Percentiles rank a stretch among this genome's conserved stretches.
Evolutionary conservation across 129 eudicot genomes (phyloP).

Genomic region (Calendula officinalis): DNA sequence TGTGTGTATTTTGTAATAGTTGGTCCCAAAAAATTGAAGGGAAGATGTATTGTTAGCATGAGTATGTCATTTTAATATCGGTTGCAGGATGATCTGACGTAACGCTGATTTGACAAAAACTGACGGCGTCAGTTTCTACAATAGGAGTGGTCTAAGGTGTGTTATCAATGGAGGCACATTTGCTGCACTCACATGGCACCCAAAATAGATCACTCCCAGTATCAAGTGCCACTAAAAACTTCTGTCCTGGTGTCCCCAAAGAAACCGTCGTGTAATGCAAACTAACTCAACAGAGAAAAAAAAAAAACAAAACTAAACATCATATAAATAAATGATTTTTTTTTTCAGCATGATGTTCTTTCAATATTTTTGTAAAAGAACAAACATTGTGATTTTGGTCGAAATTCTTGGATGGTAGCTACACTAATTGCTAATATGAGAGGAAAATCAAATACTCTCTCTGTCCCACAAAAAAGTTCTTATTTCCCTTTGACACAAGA

Average conservation of each 20-base stretch:
- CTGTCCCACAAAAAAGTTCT: too few relatives aligned
- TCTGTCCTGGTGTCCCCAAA: slow-evolving; percentile 73
- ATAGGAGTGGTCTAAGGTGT: too few relatives aligned
- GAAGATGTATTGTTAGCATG: too few relatives aligned
- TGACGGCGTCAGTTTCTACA: too few relatives aligned
- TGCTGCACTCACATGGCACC: slow-evolving; percentile 80
- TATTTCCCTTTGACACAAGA: too few relatives aligned
- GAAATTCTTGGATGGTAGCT: too few relatives aligned
- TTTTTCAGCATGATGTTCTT: neutral
- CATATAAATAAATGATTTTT: neutral
- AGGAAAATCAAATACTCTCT: neutral
- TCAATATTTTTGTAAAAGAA: neutral
- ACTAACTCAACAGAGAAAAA: slow-evolving; percentile 34
- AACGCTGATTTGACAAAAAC: too few relatives aligned
- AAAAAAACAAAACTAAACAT: too few relatives aligned
- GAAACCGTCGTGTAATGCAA: slow-evolving; percentile 81
- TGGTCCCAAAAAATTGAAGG: too few relatives aligned
- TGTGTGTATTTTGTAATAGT: too few relatives aligned
- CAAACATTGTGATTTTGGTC: neutral
- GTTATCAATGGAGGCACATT: slow-evolving; percentile 58
- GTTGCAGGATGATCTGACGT: too few relatives aligned
- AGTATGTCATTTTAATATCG: too few relatives aligned
- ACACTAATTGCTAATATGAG: neutral
- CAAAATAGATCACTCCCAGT: slow-evolving; percentile 89
- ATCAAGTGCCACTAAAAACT: slow-evolving; percentile 90